Conservation (phyloP, 106 monocot genomes). For the Dactylorhiza incarnata region DNA sequence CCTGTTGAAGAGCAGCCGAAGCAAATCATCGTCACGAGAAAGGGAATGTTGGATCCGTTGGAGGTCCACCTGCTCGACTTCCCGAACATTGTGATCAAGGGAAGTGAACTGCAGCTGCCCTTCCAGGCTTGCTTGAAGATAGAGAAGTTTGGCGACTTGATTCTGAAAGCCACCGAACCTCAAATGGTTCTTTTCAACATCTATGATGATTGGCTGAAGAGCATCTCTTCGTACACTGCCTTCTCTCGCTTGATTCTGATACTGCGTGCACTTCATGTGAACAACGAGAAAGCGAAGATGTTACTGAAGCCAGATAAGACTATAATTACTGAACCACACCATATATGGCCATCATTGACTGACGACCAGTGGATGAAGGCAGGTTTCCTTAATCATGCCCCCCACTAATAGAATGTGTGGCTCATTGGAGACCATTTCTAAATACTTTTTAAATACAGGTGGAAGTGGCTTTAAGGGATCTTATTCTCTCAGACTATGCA, state of each 20-base stretch:
- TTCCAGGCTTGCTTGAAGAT: conserved; percentile 99
- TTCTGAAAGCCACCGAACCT: conserved; percentile 96
- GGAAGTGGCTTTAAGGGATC: conserved; percentile 96
- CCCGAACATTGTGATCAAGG: conserved; percentile 98
- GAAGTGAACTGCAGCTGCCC: conserved; percentile 94
- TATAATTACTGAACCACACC: conserved; percentile 89
- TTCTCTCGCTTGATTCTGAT: conserved; percentile 97
- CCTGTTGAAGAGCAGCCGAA: conserved; percentile 99
- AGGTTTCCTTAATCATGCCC: background rate
- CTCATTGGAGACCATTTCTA: background rate
- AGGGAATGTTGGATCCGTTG: conserved; percentile 98
- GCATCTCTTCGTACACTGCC: conserved; percentile 95
- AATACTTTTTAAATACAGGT: conserved; percentile 26
- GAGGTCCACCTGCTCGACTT: conserved; percentile 99
- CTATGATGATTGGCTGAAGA: conserved; percentile 99
- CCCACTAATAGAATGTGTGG: background rate
- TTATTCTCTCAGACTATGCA: conserved; percentile 96
- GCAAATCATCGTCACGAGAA: conserved; percentile 97
- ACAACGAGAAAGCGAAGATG: conserved; percentile 99
- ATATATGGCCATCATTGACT: conserved; percentile 90
- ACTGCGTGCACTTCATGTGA: conserved; percentile 91
- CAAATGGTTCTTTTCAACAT: conserved; percentile 99
- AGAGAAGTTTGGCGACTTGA: conserved; percentile 98
- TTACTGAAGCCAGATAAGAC: conserved; percentile 95
- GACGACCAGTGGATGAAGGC: conserved; percentile 99